Conservation (phyloP, 176 grass and related monocot genomes). For the Zoysia pacifica region DNA sequence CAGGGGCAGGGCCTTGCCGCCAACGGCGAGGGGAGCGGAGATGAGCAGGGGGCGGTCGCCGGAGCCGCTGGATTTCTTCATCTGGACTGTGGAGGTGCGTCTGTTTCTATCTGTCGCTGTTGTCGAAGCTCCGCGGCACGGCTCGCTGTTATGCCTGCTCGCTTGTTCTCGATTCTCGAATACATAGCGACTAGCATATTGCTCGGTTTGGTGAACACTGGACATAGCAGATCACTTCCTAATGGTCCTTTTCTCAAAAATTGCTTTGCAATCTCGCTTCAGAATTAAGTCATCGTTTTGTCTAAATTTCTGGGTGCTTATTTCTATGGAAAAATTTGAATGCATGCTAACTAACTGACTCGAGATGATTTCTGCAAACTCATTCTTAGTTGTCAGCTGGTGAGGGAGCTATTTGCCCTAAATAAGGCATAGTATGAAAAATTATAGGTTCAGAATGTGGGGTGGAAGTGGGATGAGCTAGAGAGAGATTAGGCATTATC, state of each 20-base stretch:
- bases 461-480: conserved; percentile 1
- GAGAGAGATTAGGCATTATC: not conserved
- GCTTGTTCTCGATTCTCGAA: not conserved
- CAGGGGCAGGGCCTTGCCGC: conserved; percentile 21
- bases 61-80: conserved; percentile 97
- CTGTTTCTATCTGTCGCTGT: not conserved
- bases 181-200: not conserved
- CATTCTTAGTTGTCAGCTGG: not conserved
- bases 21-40: conserved; percentile 41
- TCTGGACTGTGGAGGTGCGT: conserved; percentile 82
- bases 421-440: not conserved
- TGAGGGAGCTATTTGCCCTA: not conserved
- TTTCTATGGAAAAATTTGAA: too few species aligned
- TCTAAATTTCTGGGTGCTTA: not conserved
- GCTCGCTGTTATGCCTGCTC: not conserved
- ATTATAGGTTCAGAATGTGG: not conserved
- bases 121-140: not conserved
- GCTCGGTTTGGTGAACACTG: not conserved
- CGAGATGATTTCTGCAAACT: conserved; percentile 5
- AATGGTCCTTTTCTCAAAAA: not conserved
- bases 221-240: not conserved
- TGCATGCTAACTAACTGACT: not conserved
- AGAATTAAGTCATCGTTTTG: not conserved
- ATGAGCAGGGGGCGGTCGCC: conserved; percentile 74
- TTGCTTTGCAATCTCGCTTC: not conserved